Percentiles rank a stretch among this genome's conserved stretches.
Evolutionary conservation across 1,139 yeast species (phyloP).

Genomic region (Zygosaccharomyces sapae): DNA sequence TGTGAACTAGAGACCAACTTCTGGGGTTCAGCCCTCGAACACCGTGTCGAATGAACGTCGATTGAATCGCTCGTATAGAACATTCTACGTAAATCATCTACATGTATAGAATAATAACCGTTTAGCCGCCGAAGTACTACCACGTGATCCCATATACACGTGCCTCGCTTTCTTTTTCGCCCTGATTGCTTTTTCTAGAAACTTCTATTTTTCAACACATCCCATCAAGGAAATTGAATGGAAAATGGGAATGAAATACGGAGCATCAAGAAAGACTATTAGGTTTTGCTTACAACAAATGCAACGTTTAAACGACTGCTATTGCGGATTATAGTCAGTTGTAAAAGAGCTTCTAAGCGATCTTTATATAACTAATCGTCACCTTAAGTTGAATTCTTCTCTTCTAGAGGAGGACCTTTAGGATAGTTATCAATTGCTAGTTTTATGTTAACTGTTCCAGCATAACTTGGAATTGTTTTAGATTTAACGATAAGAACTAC

Average conservation of each 20-base stretch:
- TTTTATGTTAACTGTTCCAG: neutral
- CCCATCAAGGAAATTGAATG: neutral
- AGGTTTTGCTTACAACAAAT: no score
- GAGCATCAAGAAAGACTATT: neutral
- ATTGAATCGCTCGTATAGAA: neutral
- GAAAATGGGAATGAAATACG: neutral
- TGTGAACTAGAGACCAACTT: conserved; percentile 57
- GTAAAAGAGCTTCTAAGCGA: neutral
- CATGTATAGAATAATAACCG: neutral
- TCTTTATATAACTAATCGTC: neutral
- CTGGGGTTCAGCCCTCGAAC: conserved; percentile 48
- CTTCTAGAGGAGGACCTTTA: no score
- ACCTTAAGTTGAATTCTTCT: neutral
- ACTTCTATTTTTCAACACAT: neutral
- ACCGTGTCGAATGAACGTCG: conserved; percentile 4
- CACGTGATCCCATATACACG: neutral
- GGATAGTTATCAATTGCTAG: neutral
- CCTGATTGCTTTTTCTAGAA: neutral
- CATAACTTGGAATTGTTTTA: neutral
- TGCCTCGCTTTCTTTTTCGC: no score
- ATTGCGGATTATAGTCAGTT: no score
- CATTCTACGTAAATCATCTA: neutral
- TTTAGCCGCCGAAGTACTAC: neutral
- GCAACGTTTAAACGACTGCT: no score
- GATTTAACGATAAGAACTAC: neutral